Evolutionary conservation across 371 early-diverging fungal genomes (phyloP), one percentile per base, ranked within the genome.

Genomic region (Actinomortierella ambigua): DNA sequence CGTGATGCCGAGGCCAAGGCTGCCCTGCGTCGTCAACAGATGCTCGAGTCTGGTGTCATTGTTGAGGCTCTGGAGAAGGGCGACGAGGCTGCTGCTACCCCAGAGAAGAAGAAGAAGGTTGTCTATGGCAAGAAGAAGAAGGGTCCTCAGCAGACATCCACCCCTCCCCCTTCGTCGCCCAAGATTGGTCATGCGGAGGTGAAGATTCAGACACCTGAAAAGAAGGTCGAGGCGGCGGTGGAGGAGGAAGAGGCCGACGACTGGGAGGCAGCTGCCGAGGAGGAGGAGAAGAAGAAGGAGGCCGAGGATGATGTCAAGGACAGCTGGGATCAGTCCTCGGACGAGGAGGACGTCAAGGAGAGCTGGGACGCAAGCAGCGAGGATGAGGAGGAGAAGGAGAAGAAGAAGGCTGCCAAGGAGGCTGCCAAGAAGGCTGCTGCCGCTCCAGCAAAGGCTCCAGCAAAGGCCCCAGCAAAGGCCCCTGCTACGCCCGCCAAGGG

Each of bases 1-100:
- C 95, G 93, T 80, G 91, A 90, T 65, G 93, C 91, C 40, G 88
- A 93, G 68, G 86, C 86, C 18, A 81, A 79, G 52, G 91, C 88
- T 49, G 83, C 90, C 55, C 79, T 88, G 50, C 87, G 88, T 68
- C 85, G 91, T 46, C 83, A 96, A 64, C 93, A 89, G 51, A 77
- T 98, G 79, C 75, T 94, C 23, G 88, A 84, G 34, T 84, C 93
- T 5, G 95, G 93, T 20, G 79, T 92, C 65, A 92, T 90, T 75
- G 85, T 96, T 23, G 89, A 89, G 42, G 97, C 91, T 41, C 82
- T 96, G 23, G 77, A 62, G 8, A 79, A 77, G 50, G 73, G 69
- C 15, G 69, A 68, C 42, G 82, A 77, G 14, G 68, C 61, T 17
- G 54, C 57, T 11, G 70, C 51, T 0, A 50, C 43, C 9, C 64